Base-by-base conservation (phyloP, 2,329 filamentous ascomycete genomes). In the Cladosporium cucumerinum region DNA sequence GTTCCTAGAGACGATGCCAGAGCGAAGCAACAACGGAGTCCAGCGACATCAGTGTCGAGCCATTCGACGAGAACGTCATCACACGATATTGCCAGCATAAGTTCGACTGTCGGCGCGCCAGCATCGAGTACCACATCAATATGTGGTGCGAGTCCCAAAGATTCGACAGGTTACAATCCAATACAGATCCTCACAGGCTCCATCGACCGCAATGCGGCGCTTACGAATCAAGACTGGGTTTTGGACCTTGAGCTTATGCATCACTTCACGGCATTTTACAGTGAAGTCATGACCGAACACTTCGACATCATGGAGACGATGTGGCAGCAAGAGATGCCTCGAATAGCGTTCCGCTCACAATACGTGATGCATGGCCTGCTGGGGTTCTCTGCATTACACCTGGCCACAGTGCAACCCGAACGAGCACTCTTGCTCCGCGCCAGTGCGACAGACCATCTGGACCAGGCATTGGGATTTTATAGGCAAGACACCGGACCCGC, bases 161-260 rank as follows among this genome's bases (percentile, higher is more conserved):
- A 65, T 10, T 61, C 57, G 34, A 30, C 32, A 26, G 62, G 43
- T 8, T 64, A 59, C 32, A 64, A 54, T 34, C 32, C 68, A 67
- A 18, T 72, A 70, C 60, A 66, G 61, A 65, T 71, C n/a, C 64
- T 73, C 26, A 73, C 70, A 10, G 70, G 69, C 14, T 63, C 68
- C 23, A 69, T 74, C 43, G 68, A 73, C n/a, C 66, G 71, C 43
- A 65, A 67, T 36, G 43, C 66, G 11, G 61, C 67, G 6, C 66
- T 66, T 16, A 57, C 69, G n/a, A 67, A 69, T 48, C 67, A 66
- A 30, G 66, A 64, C 26, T 73, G 72, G 72, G 72, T 72, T 48
- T 58, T 69, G 25, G 72, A 74, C 61, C 66, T 75, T 6, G 67
- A 72, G 61, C 66, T 75, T 12, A 73, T 75, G 72, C 73, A 75